These are phyloP conservation scores for Spinacia oleracea DNA, from an alignment of 179 eudicot species.

Conservation along the genomic window DNA sequence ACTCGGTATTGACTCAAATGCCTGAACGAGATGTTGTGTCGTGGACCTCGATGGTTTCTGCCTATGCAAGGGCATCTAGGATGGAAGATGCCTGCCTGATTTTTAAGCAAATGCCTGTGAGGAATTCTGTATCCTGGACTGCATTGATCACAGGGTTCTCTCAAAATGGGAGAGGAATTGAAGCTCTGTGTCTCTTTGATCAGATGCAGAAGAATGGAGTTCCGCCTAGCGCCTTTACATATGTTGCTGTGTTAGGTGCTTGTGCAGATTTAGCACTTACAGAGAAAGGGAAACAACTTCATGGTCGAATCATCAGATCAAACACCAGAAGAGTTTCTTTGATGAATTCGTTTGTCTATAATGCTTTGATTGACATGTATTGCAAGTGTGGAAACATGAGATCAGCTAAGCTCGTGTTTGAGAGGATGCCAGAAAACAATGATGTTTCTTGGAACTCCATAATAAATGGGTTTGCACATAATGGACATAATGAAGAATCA, in stretches of 20 bases:
- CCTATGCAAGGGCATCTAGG: constrained; percentile 49
- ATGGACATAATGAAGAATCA: constrained; percentile 52
- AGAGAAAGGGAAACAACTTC: constrained; percentile 68
- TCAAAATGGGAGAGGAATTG: constrained; percentile 48
- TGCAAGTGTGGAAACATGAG: constrained; percentile 70
- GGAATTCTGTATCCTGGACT: constrained; percentile 69
- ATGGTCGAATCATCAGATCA: constrained; percentile 46
- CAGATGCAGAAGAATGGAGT: constrained; percentile 57
- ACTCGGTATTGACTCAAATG: constrained; percentile 53
- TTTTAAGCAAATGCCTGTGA: constrained; percentile 57
- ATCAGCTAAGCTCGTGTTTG: constrained; percentile 49
- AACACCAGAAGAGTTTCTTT: constrained; percentile 13
- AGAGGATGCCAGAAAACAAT: constrained; percentile 50
- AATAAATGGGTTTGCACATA: constrained; percentile 65
- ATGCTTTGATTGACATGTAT: constrained; percentile 73
- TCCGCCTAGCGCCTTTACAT: constrained; percentile 49
- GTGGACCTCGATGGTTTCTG: constrained; percentile 73
- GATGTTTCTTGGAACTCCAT: constrained; percentile 69
- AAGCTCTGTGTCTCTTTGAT: constrained; percentile 48
- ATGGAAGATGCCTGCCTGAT: constrained; percentile 50
- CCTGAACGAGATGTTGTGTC: constrained; percentile 60
- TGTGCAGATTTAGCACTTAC: constrained; percentile 65
- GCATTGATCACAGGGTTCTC: constrained; percentile 65
- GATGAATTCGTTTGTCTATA: constrained; percentile 46
- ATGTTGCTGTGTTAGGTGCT: constrained; percentile 58